Percentiles rank a stretch among this genome's conserved stretches.
Evolutionary conservation across 352 stramenopile species (phyloP).

Genomic region (Pythium scleroteichum): DNA sequence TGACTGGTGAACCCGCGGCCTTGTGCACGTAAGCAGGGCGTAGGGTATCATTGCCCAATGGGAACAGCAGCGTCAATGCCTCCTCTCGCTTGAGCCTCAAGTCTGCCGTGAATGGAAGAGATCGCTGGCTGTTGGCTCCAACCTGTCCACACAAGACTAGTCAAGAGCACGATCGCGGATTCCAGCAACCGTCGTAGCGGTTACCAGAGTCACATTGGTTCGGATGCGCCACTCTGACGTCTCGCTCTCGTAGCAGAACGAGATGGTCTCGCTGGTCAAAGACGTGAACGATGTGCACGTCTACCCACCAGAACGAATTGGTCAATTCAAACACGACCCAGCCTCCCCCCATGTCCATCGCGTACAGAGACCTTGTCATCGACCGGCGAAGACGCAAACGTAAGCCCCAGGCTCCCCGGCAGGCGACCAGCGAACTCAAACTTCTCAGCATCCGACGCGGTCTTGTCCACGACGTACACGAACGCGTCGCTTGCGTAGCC

Average conservation of each 20-base stretch:
- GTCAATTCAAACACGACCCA: too few species aligned
- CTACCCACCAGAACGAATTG: too few species aligned
- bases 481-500: conserved; percentile 45
- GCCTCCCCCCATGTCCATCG: too few species aligned
- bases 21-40: conserved; percentile 53
- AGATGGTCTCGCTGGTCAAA: conserved; percentile 17
- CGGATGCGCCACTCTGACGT: conserved; percentile 27
- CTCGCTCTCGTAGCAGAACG: conserved; percentile 34
- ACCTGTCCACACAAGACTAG: conserved; percentile 15
- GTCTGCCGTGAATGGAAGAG: conserved; percentile 23
- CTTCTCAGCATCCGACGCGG: conserved; percentile 27
- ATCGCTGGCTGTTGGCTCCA: conserved; percentile 9
- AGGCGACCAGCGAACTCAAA: conserved; percentile 39
- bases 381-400: conserved; percentile 44
- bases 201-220: conserved; percentile 28
- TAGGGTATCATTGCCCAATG: conserved; percentile 39
- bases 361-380: conserved; percentile 34
- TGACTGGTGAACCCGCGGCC: conserved; percentile 32
- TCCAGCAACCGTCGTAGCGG: background rate
- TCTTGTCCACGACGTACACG: conserved; percentile 52
- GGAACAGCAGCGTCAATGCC: conserved; percentile 40
- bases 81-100: conserved; percentile 33
- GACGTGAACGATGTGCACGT: conserved; percentile 32
- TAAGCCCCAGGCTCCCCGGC: conserved; percentile 31
- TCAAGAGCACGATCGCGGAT: background rate